A percentile compares a stretch with the other conserved stretches of the same genome.
Conservation (phyloP, 495 filamentous ascomycete species). For the Aspergillus hancockii region DNA sequence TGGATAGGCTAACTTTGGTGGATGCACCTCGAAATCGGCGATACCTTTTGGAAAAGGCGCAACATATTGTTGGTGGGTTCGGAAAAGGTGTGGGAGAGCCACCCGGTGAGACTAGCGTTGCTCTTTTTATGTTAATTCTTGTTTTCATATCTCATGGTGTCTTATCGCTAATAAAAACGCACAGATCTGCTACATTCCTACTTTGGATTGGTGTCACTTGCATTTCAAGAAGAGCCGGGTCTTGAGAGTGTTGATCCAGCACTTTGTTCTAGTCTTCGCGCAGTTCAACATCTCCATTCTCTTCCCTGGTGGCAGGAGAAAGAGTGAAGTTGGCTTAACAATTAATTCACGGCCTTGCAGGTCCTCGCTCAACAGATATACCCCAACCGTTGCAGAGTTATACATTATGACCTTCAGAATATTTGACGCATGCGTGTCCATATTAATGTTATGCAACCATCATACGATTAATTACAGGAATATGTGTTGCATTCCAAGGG, state of each 20-base stretch:
- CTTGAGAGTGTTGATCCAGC: constrained; percentile 65
- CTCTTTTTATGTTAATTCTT: not conserved
- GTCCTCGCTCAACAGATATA: not conserved
- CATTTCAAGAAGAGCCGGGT: constrained; percentile 62
- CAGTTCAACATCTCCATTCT: constrained; percentile 42
- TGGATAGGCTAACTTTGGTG: constrained; percentile 63
- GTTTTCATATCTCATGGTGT: not conserved
- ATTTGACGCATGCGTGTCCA: not conserved
- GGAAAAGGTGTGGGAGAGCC: constrained; percentile 76
- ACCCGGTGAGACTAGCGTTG: constrained; percentile 53
- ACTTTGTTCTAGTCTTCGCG: constrained; percentile 61
- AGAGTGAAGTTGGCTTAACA: constrained; percentile 4
- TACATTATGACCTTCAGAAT: not conserved
- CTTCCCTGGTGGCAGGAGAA: constrained; percentile 40
- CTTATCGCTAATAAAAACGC: constrained; percentile 7
- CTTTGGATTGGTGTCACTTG: constrained; percentile 79
- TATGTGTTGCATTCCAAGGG: constrained; percentile 3
- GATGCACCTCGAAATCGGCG: constrained; percentile 60
- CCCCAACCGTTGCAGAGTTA: constrained; percentile 1
- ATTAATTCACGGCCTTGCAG: not conserved
- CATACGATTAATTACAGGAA: constrained; percentile 9
- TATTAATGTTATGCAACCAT: constrained; percentile 14
- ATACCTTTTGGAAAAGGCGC: constrained; percentile 86
- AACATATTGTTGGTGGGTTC: constrained; percentile 89
- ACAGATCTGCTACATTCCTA: constrained; percentile 86